phyloP scores from a whole-genome alignment of 371 early-diverging fungal genomes.

The Phascolomyces articulosus region DNA sequence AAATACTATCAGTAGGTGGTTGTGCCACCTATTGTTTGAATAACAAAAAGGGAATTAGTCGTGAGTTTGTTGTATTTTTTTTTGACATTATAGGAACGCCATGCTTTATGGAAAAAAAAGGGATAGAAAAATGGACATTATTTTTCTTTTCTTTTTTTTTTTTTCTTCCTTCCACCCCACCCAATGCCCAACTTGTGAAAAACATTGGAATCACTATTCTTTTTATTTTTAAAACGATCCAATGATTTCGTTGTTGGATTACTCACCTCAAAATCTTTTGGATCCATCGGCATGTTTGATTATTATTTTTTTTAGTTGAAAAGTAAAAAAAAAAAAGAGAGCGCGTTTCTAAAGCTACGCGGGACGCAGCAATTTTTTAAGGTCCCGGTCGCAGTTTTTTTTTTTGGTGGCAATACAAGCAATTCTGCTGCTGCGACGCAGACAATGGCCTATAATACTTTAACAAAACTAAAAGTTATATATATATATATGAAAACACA shows the following conservation, averaged over 20 bases:
- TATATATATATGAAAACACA: too few species aligned
- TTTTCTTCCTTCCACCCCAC: too few species aligned
- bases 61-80: background rate
- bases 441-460: too few species aligned
- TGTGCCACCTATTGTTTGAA: constrained; percentile 64
- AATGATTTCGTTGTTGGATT: background rate
- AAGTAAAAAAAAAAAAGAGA: background rate
- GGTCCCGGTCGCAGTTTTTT: too few species aligned
- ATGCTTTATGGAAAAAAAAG: too few species aligned
- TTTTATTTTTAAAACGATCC: background rate
- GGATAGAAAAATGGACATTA: too few species aligned
- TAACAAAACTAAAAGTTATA: too few species aligned
- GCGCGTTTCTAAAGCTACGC: background rate
- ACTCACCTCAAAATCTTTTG: constrained; percentile 27
- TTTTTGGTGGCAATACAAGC: too few species aligned
- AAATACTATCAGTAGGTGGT: constrained; percentile 86
- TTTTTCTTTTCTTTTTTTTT: too few species aligned
- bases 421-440: too few species aligned
- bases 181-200: too few species aligned
- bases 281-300: constrained; percentile 21
- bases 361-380: background rate
- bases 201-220: too few species aligned
- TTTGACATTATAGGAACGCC: background rate
- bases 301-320: background rate
- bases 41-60: background rate